phyloP scores from a whole-genome alignment of 2,329 filamentous ascomycete species.

The Lizonia empirigonia region DNA sequence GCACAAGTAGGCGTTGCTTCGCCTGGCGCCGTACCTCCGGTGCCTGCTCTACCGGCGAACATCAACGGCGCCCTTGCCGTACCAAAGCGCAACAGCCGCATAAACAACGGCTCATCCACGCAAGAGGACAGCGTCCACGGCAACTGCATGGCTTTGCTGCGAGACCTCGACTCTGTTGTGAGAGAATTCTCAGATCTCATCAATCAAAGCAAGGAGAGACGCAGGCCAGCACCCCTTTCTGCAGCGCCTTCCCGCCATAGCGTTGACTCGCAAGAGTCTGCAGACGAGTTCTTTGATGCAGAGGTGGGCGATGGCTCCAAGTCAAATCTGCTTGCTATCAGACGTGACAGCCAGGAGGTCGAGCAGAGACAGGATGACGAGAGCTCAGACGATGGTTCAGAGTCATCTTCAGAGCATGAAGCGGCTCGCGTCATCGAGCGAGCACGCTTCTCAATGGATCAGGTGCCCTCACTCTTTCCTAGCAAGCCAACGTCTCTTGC shows the following conservation, averaged over 20 bases:
- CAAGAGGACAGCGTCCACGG: conserved; percentile 73
- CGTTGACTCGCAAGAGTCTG: conserved; percentile 75
- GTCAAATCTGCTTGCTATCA: conserved; percentile 76
- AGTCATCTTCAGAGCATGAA: conserved; percentile 66
- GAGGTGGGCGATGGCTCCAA: conserved; percentile 56
- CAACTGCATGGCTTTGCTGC: conserved; percentile 80
- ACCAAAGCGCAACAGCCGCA: conserved; percentile 41
- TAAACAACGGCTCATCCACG: conserved; percentile 49
- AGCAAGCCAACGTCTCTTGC: conserved; percentile 73
- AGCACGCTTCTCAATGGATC: conserved; percentile 39
- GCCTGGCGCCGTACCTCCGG: conserved; percentile 44
- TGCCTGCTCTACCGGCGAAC: conserved; percentile 44
- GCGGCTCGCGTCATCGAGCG: conserved; percentile 51
- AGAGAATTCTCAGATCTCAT: conserved; percentile 80
- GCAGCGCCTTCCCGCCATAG: conserved; percentile 63
- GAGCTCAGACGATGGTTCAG: conserved; percentile 61
- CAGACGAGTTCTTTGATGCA: conserved; percentile 95
- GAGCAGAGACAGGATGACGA: conserved; percentile 45
- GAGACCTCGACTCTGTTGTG: conserved; percentile 83
- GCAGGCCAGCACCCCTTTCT: conserved; percentile 58
- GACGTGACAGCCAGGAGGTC: conserved; percentile 66
- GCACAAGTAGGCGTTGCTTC: conserved; percentile 59
- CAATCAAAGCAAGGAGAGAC: conserved; percentile 76
- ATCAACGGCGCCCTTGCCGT: conserved; percentile 43
- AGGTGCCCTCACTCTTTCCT: conserved; percentile 67